Conservation (phyloP, 169 alveolate species). For the Plasmodium yoelii region DNA sequence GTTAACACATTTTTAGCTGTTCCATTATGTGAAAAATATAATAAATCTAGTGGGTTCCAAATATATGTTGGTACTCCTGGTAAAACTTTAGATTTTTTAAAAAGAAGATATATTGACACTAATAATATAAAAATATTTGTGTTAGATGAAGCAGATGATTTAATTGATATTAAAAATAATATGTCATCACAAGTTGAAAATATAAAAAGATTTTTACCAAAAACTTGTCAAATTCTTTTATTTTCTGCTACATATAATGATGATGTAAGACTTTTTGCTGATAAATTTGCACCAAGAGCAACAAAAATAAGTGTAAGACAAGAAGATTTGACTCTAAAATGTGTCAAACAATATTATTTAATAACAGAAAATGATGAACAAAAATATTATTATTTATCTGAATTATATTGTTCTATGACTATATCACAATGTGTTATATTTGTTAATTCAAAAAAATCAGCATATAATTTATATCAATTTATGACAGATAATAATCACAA, state of each 20-base stretch:
- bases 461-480: slow-evolving; percentile 92
- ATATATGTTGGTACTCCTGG: slow-evolving; percentile 99
- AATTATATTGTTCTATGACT: slow-evolving; percentile 95
- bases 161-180: slow-evolving; percentile 89
- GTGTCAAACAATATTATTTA: slow-evolving; percentile 95
- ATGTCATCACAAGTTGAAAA: slow-evolving; percentile 93
- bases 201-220: slow-evolving; percentile 84
- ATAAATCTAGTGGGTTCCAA: slow-evolving; percentile 87
- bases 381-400: slow-evolving; percentile 93
- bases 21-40: slow-evolving; percentile 88
- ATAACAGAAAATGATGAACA: slow-evolving; percentile 92
- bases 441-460: slow-evolving; percentile 96
- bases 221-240: slow-evolving; percentile 89
- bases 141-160: slow-evolving; percentile 98
- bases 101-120: slow-evolving; percentile 89
- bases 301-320: slow-evolving; percentile 90
- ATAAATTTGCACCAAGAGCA: slow-evolving; percentile 90
- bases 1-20: slow-evolving; percentile 90
- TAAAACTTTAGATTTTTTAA: slow-evolving; percentile 94
- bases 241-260: slow-evolving; percentile 95
- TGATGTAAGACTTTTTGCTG: slow-evolving; percentile 91
- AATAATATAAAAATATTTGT: slow-evolving; percentile 85
- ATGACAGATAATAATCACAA: slow-evolving; percentile 86
- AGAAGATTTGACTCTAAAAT: slow-evolving; percentile 96
- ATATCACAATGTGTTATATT: slow-evolving; percentile 97